Evolutionary conservation across 1,284 basidiomycete species (phyloP), one percentile per base, ranked within the genome.

Genomic region (Ceratorhiza oryzae-sativae): DNA sequence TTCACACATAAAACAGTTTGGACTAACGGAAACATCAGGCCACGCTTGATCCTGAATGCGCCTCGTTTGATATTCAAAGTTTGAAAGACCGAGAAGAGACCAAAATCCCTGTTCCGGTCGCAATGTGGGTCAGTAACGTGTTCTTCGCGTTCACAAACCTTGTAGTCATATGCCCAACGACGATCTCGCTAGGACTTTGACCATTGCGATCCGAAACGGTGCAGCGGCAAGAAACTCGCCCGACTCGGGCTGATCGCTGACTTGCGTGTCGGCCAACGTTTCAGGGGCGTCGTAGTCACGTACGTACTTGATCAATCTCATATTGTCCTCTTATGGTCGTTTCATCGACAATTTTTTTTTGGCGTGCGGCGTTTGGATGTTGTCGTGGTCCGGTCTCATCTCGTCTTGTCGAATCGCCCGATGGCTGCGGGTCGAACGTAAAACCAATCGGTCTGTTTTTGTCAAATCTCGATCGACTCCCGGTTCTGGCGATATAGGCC

Each of bases 151-250:
- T 20, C 3, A 62, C 18, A 58, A 48, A 48, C 15, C 67, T 39
- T n/a, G 15, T 10, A 49, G 23, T 27, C 53, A 10, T 20, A 45
- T 72, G 32, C 20, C 2, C 34, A 49, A 58, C 55, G 55, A 18
- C 32, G 55, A 51, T 60, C 68, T n/a, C 15, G 12, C 59, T 39
- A 95, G 94, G 97, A 98, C 80, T 98, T 99, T 80, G 91, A 94
- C 79, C 97, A 98, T 79, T 98, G 97, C 80, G 96, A 99, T 80
- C 96, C 97, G 0, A 89, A 89, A 63, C 88, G 94, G 42, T 99
- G 97, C 78, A 96, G 94, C 8, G 97, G 97, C 12, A 98, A 98
- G 84, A 97, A 95, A 79, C 87, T 99, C 0, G 84, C 94, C 0
- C 85, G 97, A 3, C 85, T 95, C 23, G 93, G 94, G 0, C 83